Evolutionary conservation across 148 eudicot genomes (phyloP).

Genomic region (Gaultheria prostrata): DNA sequence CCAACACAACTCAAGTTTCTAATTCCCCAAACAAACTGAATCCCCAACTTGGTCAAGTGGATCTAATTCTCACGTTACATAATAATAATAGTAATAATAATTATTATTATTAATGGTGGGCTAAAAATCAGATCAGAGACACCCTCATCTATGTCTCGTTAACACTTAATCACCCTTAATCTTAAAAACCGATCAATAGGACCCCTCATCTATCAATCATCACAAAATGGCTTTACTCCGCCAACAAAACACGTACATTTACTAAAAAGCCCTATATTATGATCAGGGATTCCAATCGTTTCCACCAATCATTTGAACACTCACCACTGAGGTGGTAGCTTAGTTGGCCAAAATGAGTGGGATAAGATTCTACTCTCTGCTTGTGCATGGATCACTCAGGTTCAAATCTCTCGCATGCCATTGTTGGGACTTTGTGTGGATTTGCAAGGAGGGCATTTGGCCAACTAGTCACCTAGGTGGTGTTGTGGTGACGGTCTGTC

Average conservation of each 20-base stretch:
- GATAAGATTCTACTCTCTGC: no score
- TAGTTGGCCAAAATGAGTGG: no score
- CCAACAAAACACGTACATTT: background rate
- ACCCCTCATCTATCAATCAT: background rate
- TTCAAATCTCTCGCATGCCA: no score
- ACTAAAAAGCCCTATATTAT: background rate
- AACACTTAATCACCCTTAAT: background rate
- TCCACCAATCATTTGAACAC: background rate
- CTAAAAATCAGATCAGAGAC: background rate
- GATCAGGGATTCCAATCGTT: background rate
- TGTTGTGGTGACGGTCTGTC: no score
- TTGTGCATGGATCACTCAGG: no score
- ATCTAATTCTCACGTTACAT: background rate
- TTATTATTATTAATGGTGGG: background rate
- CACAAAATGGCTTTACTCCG: background rate
- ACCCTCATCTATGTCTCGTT: background rate
- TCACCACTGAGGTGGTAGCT: no score
- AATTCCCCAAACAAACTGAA: background rate
- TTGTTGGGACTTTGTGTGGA: no score
- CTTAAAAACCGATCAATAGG: background rate
- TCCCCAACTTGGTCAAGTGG: background rate
- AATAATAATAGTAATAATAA: no score
- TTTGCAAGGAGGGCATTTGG: no score
- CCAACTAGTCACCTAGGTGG: no score
- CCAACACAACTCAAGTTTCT: background rate